Evolutionary conservation across 768 basidiomycete genomes (phyloP).

Genomic region (Mycena crocata): DNA sequence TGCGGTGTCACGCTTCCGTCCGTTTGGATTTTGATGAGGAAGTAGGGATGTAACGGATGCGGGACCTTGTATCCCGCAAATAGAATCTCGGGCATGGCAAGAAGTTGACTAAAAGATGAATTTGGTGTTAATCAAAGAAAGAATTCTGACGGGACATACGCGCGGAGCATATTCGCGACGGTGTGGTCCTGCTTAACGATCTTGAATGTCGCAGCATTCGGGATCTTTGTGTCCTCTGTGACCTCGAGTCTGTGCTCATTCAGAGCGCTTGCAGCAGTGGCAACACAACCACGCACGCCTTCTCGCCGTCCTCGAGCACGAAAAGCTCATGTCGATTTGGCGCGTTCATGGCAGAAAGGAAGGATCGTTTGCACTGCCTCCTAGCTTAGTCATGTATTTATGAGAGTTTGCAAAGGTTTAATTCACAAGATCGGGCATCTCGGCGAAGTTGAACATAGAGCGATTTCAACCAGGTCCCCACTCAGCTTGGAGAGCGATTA

Average conservation of each 20-base stretch:
- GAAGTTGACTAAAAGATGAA: conserved; percentile 81
- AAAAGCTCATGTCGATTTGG: conserved; percentile 93
- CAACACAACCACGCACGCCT: conserved; percentile 72
- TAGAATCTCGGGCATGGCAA: conserved; percentile 86
- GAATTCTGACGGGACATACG: conserved; percentile 61
- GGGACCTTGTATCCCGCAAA: conserved; percentile 99
- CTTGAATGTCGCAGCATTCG: conserved; percentile 95
- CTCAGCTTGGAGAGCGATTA: no score
- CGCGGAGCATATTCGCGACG: conserved; percentile 94
- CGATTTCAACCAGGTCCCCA: no score
- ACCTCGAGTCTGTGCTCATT: conserved; percentile 78
- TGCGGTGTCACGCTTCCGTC: conserved; percentile 63
- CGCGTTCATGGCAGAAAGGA: conserved; percentile 96
- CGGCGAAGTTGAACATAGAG: no score
- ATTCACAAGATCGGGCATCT: no score
- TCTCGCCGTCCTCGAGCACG: conserved; percentile 94
- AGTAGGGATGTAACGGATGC: conserved; percentile 94
- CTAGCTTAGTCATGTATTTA: no score
- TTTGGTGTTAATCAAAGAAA: not conserved
- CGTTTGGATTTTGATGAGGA: conserved; percentile 95
- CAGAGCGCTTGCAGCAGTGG: conserved; percentile 18
- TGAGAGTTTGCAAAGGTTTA: no score
- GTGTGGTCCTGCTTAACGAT: conserved; percentile 98
- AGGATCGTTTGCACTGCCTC: no score
- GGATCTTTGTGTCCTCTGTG: conserved; percentile 96